Base-by-base conservation (phyloP, 345 rosid genomes). In the Capsella bursapastoris region DNA sequence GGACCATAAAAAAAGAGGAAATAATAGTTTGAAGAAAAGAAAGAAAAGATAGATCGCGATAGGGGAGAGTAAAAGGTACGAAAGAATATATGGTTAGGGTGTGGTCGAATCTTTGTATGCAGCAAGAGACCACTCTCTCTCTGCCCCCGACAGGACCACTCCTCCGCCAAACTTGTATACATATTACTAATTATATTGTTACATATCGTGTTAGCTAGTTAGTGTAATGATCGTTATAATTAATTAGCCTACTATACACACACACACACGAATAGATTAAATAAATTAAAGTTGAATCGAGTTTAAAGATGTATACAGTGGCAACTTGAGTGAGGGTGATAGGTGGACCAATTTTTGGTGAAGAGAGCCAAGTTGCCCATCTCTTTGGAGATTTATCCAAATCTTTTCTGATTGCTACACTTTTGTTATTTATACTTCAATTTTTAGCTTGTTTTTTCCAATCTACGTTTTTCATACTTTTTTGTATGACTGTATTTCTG, bases 291-390 rank as follows among this genome's bases (percentile, higher is more conserved):
- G 12, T 64, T 15, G 2, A 34, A 27, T 47, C 3, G 59, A 35
- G 66, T 45, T 57, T 15, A 37, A 28, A 68, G 43, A 57, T 65
- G 38, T 34, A 27, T 27, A 66, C 43, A 48, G 41, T 57, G 15
- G 66, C 31, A 13, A 43, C 13, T 43, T 44, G 13, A 25, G 14
- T 7, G 37, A 27, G 16, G n/a, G 0, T 37, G 59, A 35, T 27
- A 7, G 48, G 60, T 63, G 75, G 75, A 64, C 80, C 80, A 70
- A 44, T 50, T 68, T 51, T 75, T 58, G 47, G 43, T 70, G 62
- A 70, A 56, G 53, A 52, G 51, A 70, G 71, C 62, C 80, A 70
- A 77, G 53, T 77, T 64, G 80, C 80, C 75, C 80, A 77, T 64
- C 49, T 11, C 62, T 41, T 71, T 49, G 76, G 80, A 64, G 72